phyloP scores from a whole-genome alignment of 1,284 basidiomycete genomes.

The Ganoderma resinaceum region DNA sequence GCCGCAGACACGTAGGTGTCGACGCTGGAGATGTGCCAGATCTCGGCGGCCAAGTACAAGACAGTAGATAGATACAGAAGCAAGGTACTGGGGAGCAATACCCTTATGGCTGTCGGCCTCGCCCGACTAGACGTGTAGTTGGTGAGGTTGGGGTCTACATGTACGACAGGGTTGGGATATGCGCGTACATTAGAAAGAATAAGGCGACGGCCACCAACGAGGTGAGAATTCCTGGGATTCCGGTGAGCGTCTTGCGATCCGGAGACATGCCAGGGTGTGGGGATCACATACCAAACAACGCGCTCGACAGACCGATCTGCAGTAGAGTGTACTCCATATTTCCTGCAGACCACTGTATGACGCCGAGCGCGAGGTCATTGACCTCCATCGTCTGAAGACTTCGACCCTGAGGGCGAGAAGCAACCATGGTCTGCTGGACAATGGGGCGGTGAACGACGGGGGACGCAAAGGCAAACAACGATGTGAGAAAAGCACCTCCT shows the following conservation, averaged over 20 bases:
- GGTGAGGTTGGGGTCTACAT: not conserved
- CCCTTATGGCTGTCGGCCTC: not conserved
- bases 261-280: not conserved
- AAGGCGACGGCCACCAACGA: not conserved
- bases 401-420: not conserved
- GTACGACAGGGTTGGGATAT: not conserved
- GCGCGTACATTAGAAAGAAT: not conserved
- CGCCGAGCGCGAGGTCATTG: not conserved
- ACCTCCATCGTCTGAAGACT: not conserved
- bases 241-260: not conserved
- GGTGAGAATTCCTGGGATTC: not conserved
- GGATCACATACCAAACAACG: not conserved
- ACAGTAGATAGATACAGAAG: not conserved
- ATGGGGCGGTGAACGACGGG: not conserved
- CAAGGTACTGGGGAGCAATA: not conserved
- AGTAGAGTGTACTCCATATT: not conserved
- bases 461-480: not conserved
- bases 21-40: slow-evolving; percentile 1
- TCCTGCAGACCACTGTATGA: not conserved
- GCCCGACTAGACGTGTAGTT: not conserved
- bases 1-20: not conserved
- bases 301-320: not conserved
- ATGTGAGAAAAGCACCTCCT: not conserved
- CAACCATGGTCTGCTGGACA: not conserved
- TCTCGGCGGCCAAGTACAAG: not conserved